phyloP scores from a whole-genome alignment of 2,329 filamentous ascomycete species.

The Colletotrichum theobromicola region DNA sequence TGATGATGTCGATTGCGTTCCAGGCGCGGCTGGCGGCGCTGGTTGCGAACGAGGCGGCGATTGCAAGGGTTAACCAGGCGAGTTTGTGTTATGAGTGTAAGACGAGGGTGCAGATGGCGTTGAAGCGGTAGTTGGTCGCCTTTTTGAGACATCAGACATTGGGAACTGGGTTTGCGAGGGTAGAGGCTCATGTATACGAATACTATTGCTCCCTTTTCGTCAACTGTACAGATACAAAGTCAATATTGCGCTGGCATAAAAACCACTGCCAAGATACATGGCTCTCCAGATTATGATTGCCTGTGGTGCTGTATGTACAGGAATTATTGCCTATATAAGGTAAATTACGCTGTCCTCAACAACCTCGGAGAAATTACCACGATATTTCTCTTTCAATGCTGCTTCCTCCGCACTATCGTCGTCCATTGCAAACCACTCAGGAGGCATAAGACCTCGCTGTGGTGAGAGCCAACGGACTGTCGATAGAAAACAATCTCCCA shows the following conservation, averaged over 20 bases:
- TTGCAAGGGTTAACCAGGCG: conserved; percentile 7
- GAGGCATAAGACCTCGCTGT: background rate
- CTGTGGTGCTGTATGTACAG: background rate
- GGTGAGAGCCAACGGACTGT: background rate
- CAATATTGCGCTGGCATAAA: background rate
- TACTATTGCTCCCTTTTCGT: background rate
- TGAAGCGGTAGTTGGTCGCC: background rate
- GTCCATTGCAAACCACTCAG: background rate
- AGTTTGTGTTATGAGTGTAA: conserved; percentile 18
- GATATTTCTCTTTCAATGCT: background rate
- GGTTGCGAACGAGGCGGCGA: conserved; percentile 8
- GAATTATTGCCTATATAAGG: background rate
- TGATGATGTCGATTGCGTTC: conserved; percentile 11
- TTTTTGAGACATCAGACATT: background rate
- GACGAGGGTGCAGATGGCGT: conserved; percentile 3
- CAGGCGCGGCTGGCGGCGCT: conserved; percentile 8
- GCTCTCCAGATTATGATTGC: background rate
- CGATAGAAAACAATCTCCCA: background rate
- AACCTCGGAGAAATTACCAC: background rate
- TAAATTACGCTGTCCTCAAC: background rate
- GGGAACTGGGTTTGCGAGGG: background rate
- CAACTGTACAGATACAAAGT: background rate
- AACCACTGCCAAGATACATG: background rate
- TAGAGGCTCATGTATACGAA: background rate
- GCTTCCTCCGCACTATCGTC: background rate